phyloP scores from a whole-genome alignment of 164 flowering plant genomes.

The Protea cynaroides region DNA sequence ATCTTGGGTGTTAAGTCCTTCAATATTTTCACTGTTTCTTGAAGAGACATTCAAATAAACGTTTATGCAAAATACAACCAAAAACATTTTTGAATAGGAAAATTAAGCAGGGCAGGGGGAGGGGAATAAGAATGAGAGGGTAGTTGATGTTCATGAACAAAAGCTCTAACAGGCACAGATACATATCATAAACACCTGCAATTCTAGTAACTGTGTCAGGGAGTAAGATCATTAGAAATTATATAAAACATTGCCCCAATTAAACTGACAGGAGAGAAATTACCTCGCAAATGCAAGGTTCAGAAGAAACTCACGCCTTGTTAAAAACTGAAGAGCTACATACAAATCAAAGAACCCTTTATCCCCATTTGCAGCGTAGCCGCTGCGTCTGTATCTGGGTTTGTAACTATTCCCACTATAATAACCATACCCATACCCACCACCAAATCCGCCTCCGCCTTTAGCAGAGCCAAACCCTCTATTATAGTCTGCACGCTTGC shows the following conservation, averaged over 20 bases:
- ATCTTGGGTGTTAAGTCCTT: no score
- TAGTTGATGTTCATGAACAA: no score
- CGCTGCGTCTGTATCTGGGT: conserved; percentile 7
- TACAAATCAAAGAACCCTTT: conserved; percentile 24
- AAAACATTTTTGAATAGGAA: not conserved
- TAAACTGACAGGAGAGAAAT: no score
- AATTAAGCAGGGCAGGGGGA: not conserved
- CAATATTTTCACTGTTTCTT: no score
- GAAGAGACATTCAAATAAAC: no score
- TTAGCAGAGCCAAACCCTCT: conserved; percentile 1
- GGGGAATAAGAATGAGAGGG: not conserved
- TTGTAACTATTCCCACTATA: conserved; percentile 5
- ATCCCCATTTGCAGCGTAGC: not conserved
- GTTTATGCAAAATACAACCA: not conserved
- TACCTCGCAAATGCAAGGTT: conserved; percentile 65
- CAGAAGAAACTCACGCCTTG: conserved; percentile 52
- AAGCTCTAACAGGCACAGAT: no score
- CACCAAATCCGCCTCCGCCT: not conserved
- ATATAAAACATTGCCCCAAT: no score
- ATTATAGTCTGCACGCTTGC: conserved; percentile 65
- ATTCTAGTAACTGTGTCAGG: no score
- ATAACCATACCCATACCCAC: conserved; percentile 14
- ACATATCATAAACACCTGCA: no score
- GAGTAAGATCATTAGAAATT: no score
- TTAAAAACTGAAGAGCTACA: conserved; percentile 30